Base-by-base conservation (phyloP, 805 yeast genomes). In the Pachysolen tannophilus region DNA sequence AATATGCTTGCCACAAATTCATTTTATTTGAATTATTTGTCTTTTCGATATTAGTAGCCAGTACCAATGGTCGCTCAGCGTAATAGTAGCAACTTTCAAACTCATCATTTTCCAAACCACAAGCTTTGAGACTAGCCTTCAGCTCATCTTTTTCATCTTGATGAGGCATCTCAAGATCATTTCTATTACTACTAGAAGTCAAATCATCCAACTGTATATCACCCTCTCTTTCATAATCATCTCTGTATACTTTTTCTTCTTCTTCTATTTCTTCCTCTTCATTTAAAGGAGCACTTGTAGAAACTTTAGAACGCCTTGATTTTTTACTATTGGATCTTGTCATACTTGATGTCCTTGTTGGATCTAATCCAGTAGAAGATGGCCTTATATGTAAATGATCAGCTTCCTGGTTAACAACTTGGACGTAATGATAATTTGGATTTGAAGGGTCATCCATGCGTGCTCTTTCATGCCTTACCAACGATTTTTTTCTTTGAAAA, bases 381-480 rank as follows among this genome's bases (percentile, higher is more conserved):
- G 92, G 86, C 45, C 69, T 74, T 26, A 83, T 78, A 36, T 64
- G 65, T 42, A 84, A 57, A 46, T 77, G 77, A 37, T 65, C 69
- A 9, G 75, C 63, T 48, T 81, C 78, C 41, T 78, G 79, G 28
- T 77, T 72, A 2, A 85, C 77, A 26, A 78, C 77, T 46, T 80
- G 86, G 10, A 82, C 70, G 55, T 85, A 86, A 55, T 82, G 86
- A 57, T 67, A 82, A 38, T 79, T 75, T 3, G 90, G 92, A 52
- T 83, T 82, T 35, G 68, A 69, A n/a, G 72, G 75, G 46, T 75
- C 67, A 26, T 38, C 40, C 16, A 32, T 26, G 14, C 33, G 29
- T 26, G 82, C 77, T 45, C 97, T 73, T 50, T 90, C 97, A 3
- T 94, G 94, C 42, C 85, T 71, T 21, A 90, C 82, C 42, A 90